These are phyloP conservation scores for Naegleria gruberi DNA, from an alignment of 208 protist genomes.

Conservation along the genomic window DNA sequence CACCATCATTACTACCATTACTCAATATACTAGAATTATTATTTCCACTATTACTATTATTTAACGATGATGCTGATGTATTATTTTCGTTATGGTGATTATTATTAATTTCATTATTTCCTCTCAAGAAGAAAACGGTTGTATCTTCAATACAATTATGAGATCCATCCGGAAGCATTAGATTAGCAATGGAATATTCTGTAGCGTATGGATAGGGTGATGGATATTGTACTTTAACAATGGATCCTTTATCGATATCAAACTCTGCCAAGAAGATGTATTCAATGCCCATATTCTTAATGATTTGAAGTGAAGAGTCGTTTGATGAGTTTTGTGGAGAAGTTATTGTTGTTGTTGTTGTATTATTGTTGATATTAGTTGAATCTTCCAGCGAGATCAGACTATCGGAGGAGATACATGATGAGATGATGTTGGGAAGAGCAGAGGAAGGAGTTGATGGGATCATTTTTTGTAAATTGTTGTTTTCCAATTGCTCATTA, in stretches of 20 bases:
- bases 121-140: slow-evolving; percentile 9
- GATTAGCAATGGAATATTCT: neutral
- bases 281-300: neutral
- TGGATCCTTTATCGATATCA: slow-evolving; percentile 25
- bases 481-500: too few species aligned
- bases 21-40: too few species aligned
- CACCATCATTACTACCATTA: too few species aligned
- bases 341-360: too few species aligned
- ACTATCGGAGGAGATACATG: too few species aligned
- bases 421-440: too few species aligned
- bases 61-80: neutral
- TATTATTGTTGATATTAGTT: too few species aligned
- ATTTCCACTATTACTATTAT: too few species aligned
- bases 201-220: neutral
- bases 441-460: too few species aligned
- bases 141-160: slow-evolving; percentile 20
- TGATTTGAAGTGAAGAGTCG: neutral
- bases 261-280: slow-evolving; percentile 22
- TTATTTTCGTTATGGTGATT: neutral
- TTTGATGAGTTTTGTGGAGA: too few species aligned
- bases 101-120: neutral
- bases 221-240: slow-evolving; percentile 17
- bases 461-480: too few species aligned
- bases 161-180: slow-evolving; percentile 24
- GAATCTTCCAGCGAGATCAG: too few species aligned